Percentiles rank a stretch among this genome's conserved stretches.
Conservation (phyloP, 352 stramenopile species). For the Aphanomyces astaci region DNA sequence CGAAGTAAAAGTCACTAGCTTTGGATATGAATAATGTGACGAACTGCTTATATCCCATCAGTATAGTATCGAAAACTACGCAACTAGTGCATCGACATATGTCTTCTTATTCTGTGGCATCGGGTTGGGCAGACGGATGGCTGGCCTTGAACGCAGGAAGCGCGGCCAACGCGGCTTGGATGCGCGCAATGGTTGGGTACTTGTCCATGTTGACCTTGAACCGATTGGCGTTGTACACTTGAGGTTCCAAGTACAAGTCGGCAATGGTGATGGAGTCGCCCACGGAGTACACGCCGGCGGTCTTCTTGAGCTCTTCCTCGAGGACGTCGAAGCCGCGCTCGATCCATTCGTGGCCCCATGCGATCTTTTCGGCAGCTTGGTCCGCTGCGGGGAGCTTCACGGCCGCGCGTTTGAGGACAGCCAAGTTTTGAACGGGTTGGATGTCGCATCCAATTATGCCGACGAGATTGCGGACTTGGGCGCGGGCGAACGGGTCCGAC, state of each 20-base stretch:
- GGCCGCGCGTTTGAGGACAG: constrained; percentile 46
- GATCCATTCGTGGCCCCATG: constrained; percentile 66
- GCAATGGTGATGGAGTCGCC: constrained; percentile 78
- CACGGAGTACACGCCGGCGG: constrained; percentile 57
- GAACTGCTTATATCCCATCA: no score
- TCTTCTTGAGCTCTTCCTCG: constrained; percentile 55
- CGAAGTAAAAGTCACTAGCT: no score
- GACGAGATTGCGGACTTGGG: constrained; percentile 78
- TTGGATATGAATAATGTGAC: no score
- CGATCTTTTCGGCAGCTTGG: constrained; percentile 37
- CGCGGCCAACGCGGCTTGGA: constrained; percentile 54
- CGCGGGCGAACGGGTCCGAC: constrained; percentile 48
- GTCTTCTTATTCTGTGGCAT: constrained; percentile 36
- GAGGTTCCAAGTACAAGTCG: constrained; percentile 85
- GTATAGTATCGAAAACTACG: no score
- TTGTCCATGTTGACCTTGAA: constrained; percentile 83
- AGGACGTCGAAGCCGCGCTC: constrained; percentile 75
- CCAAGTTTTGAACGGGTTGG: constrained; percentile 88
- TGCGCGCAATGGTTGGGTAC: constrained; percentile 80
- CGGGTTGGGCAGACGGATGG: constrained; percentile 74
- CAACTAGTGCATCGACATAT: no score
- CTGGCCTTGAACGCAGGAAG: constrained; percentile 75
- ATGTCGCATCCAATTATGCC: constrained; percentile 87
- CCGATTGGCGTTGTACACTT: constrained; percentile 88
- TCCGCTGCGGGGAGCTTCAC: constrained; percentile 39